These are phyloP conservation scores for Aristolochia fimbriata DNA, from an alignment of 164 flowering plant species.

Conservation along the genomic window DNA sequence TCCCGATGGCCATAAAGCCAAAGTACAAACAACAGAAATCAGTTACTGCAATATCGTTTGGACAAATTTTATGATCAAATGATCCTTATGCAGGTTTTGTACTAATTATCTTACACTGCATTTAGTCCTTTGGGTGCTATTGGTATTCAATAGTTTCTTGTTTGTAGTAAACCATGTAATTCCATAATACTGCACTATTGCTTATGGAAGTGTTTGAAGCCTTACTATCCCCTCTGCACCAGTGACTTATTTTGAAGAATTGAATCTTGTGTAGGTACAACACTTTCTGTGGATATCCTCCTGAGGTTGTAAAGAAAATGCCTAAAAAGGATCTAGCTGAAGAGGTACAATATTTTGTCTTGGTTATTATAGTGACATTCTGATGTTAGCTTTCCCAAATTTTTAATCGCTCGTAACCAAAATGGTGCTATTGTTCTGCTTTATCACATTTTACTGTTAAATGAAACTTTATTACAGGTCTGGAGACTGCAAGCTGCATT, in stretches of 20 bases:
- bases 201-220: not conserved
- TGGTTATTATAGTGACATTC: not conserved
- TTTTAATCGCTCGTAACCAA: too few species aligned
- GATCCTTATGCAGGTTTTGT: too few species aligned
- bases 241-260: not conserved
- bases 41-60: too few species aligned
- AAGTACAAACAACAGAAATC: too few species aligned
- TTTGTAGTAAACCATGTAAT: too few species aligned
- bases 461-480: constrained; percentile 23
- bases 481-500: constrained; percentile 78
- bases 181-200: too few species aligned
- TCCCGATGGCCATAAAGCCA: too few species aligned
- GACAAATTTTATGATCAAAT: too few species aligned
- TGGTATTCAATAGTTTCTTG: too few species aligned
- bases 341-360: constrained; percentile 31
- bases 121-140: too few species aligned
- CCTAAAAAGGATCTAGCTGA: constrained; percentile 73
- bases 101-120: too few species aligned
- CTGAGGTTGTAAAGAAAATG: constrained; percentile 70
- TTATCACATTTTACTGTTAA: not conserved
- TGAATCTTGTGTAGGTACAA: constrained; percentile 32
- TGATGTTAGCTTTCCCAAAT: not conserved
- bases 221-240: not conserved
- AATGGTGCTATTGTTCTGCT: too few species aligned
- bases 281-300: constrained; percentile 54